phyloP scores from a whole-genome alignment of 163 green algal species.

The Smithsoniella earleae region DNA sequence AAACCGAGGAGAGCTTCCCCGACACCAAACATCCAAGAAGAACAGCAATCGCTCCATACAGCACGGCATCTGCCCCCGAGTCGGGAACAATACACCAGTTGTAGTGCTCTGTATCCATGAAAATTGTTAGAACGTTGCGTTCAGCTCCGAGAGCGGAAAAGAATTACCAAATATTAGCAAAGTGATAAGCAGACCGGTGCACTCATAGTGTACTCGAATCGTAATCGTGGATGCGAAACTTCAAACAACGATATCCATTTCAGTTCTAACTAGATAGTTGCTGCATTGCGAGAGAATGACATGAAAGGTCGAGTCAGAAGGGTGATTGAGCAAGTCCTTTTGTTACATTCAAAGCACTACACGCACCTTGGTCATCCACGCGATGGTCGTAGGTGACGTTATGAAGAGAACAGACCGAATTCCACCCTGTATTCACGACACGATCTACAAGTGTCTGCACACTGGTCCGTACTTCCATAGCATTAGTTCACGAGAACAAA shows the following conservation, averaged over 20 bases:
- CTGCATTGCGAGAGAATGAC: background rate
- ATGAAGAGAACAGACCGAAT: conserved; percentile 31
- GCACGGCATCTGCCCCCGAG: conserved; percentile 53
- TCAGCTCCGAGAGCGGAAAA: too few species aligned
- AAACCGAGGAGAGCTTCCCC: conserved; percentile 58
- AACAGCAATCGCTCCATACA: conserved; percentile 60
- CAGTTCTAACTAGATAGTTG: background rate
- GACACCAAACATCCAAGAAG: conserved; percentile 45
- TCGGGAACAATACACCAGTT: conserved; percentile 64
- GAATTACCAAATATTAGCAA: too few species aligned
- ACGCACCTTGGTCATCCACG: conserved; percentile 47
- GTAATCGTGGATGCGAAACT: background rate
- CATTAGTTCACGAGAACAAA: too few species aligned
- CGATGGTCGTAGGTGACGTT: conserved; percentile 49
- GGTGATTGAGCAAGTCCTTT: background rate
- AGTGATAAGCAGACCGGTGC: too few species aligned
- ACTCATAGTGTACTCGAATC: background rate
- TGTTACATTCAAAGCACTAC: background rate
- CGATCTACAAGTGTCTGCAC: too few species aligned
- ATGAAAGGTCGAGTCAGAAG: background rate
- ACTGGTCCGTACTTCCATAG: too few species aligned
- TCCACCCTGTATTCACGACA: too few species aligned
- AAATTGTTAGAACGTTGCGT: too few species aligned
- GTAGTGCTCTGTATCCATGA: conserved; percentile 57
- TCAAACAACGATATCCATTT: background rate